Conservation (phyloP, 2,329 filamentous ascomycete species). For the Venturia aucupariae region DNA sequence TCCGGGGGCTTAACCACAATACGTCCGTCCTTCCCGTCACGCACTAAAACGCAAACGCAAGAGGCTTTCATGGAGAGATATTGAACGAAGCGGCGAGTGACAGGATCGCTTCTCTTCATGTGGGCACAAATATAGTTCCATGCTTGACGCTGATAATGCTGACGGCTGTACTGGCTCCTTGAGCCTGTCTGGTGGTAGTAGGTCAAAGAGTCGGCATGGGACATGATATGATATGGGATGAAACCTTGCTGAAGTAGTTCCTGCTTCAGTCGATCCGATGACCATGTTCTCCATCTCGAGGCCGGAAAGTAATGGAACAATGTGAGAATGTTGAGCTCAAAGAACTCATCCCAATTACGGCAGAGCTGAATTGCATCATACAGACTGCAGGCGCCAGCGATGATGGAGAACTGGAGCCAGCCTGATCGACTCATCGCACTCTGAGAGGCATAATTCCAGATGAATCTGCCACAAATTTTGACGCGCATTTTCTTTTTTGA, state of each 20-base stretch:
- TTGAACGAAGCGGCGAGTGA: conserved; percentile 34
- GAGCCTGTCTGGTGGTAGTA: not conserved
- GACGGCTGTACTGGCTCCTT: not conserved
- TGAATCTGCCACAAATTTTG: conserved; percentile 39
- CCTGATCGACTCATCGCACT: conserved; percentile 38
- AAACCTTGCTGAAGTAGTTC: not conserved
- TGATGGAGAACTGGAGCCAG: conserved; percentile 43
- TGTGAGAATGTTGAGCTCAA: conserved; percentile 29
- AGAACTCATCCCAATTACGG: not conserved
- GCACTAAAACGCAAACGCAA: not conserved
- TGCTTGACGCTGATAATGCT: conserved; percentile 18
- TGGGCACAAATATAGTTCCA: conserved; percentile 35
- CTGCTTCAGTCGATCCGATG: conserved; percentile 25
- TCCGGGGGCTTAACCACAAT: conserved; percentile 21
- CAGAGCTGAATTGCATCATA: not conserved
- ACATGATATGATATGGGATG: not conserved
- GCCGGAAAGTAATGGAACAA: conserved; percentile 40
- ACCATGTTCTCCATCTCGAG: conserved; percentile 30
- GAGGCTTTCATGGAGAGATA: conserved; percentile 33
- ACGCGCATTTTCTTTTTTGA: conserved; percentile 34
- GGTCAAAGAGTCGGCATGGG: not conserved
- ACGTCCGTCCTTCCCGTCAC: not conserved
- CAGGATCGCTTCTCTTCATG: conserved; percentile 34
- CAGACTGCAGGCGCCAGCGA: conserved; percentile 25
- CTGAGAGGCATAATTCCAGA: conserved; percentile 44